phyloP scores from a whole-genome alignment of 805 yeast species.

The Lipomyces orientalis region DNA sequence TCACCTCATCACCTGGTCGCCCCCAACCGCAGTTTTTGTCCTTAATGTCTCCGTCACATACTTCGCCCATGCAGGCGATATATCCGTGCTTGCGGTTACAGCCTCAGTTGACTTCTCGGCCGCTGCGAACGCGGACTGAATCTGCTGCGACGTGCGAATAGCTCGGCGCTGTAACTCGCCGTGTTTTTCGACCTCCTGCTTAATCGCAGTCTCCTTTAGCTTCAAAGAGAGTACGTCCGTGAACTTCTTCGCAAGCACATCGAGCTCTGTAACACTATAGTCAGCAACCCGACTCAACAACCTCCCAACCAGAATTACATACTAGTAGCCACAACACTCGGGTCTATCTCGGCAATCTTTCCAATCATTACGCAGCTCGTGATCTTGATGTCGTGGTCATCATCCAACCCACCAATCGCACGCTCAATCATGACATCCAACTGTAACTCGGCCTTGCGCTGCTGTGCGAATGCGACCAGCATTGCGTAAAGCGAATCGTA shows the following conservation, averaged over 20 bases:
- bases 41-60: conserved; percentile 15
- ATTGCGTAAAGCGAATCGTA: conserved; percentile 72
- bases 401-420: conserved; percentile 61
- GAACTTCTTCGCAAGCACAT: conserved; percentile 47
- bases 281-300: background rate
- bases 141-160: conserved; percentile 21
- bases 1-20: background rate
- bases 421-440: conserved; percentile 43
- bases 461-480: conserved; percentile 21
- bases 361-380: conserved; percentile 56
- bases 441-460: conserved; percentile 10
- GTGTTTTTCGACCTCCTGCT: conserved; percentile 66
- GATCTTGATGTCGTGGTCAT: conserved; percentile 64
- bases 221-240: conserved; percentile 54
- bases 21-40: background rate
- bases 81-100: conserved; percentile 9
- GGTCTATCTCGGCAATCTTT: conserved; percentile 48
- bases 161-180: conserved; percentile 49
- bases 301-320: conserved; percentile 2
- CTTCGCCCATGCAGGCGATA: conserved; percentile 19
- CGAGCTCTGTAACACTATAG: conserved; percentile 33
- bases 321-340: conserved; percentile 36
- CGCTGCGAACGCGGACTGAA: conserved; percentile 19
- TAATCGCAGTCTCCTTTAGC: conserved; percentile 65
- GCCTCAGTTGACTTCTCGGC: conserved; percentile 6